Percentiles rank a stretch among this genome's conserved stretches.
Evolutionary conservation across 2,329 filamentous ascomycete genomes (phyloP).

Genomic region (Thelonectria rubi): DNA sequence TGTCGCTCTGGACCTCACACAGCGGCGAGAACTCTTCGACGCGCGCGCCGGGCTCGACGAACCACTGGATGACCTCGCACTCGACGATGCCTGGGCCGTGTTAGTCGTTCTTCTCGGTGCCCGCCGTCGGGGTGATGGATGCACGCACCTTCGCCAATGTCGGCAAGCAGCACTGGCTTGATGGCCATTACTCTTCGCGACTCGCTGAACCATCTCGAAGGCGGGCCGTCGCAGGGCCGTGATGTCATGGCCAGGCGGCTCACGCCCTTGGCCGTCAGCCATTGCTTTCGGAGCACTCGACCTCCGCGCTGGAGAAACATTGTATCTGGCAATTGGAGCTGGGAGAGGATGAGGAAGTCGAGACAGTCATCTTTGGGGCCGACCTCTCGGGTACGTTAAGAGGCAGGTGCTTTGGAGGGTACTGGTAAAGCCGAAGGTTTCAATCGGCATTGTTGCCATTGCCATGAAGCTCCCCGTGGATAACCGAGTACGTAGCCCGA

Average conservation of each 20-base stretch:
- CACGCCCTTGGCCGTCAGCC: conserved; percentile 55
- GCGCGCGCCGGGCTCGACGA: conserved; percentile 92
- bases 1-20: conserved; percentile 98
- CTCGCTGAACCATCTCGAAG: conserved; percentile 60
- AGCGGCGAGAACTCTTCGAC: conserved; percentile 98
- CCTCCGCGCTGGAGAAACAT: conserved; percentile 67
- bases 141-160: conserved; percentile 81
- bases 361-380: conserved; percentile 20
- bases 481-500: conserved; percentile 44
- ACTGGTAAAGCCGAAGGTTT: conserved; percentile 44
- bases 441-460: conserved; percentile 48
- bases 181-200: conserved; percentile 63
- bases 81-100: conserved; percentile 82
- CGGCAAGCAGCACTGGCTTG: conserved; percentile 83
- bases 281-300: conserved; percentile 60
- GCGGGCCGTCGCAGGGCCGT: conserved; percentile 41
- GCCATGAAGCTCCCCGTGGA: conserved; percentile 46
- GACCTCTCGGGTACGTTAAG: conserved; percentile 33
- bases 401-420: conserved; percentile 26
- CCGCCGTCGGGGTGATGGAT: too few relatives aligned
- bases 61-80: conserved; percentile 99
- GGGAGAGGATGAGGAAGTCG: conserved; percentile 31
- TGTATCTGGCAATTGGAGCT: conserved; percentile 28
- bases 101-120: conserved; percentile 26
- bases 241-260: conserved; percentile 47